phyloP scores from a whole-genome alignment of 2,329 filamentous ascomycete species.

The Seiridium cupressi region DNA sequence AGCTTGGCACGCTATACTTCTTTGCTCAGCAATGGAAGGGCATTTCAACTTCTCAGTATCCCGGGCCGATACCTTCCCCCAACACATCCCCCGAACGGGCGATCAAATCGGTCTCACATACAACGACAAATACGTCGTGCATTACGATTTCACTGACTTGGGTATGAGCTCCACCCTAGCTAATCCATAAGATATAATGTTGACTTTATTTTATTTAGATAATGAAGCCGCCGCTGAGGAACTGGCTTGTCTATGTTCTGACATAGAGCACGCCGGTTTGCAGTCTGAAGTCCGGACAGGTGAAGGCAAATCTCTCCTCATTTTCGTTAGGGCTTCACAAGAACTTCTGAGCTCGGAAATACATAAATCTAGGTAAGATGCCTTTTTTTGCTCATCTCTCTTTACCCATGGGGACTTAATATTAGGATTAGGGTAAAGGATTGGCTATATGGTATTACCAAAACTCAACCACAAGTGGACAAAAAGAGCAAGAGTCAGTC shows the following conservation, averaged over 20 bases:
- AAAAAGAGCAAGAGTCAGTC: conserved; percentile 35
- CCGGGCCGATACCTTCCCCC: not conserved
- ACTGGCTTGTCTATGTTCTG: conserved; percentile 57
- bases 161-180: conserved; percentile 35
- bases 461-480: conserved; percentile 59
- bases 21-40: not conserved
- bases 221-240: conserved; percentile 47
- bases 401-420: not conserved
- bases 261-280: conserved; percentile 62
- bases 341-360: conserved; percentile 63
- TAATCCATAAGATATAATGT: not conserved
- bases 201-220: conserved; percentile 39
- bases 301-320: conserved; percentile 62
- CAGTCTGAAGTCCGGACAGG: conserved; percentile 71
- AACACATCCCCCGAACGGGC: not conserved
- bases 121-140: conserved; percentile 55
- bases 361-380: conserved; percentile 61
- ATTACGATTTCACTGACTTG: conserved; percentile 54
- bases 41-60: not conserved
- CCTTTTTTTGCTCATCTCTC: not conserved
- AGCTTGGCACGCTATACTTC: not conserved
- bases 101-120: conserved; percentile 10
- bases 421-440: conserved; percentile 61
- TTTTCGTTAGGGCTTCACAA: conserved; percentile 65
- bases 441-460: conserved; percentile 70